A percentile compares a stretch with the other conserved stretches of the same genome.
These are phyloP conservation scores for Athelia psychrophila DNA, from an alignment of 1,284 basidiomycete genomes.

Conservation along the genomic window DNA sequence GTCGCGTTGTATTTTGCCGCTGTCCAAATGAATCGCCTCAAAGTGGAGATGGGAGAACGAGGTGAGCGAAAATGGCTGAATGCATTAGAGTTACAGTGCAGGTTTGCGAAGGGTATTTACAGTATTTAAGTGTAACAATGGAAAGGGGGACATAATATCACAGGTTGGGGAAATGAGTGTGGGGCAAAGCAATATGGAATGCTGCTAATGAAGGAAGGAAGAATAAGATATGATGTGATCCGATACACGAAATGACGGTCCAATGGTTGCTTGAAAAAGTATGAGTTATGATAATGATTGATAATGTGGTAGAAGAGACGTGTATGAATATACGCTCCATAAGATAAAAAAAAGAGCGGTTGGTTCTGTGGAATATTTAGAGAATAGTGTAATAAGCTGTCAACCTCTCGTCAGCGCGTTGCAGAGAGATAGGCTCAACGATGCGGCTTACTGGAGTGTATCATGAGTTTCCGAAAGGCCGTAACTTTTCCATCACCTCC, in stretches of 20 bases:
- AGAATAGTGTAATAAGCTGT: not conserved
- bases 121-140: too few species aligned
- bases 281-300: not conserved
- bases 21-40: too few species aligned
- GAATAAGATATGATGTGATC: not conserved
- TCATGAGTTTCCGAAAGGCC: conserved; percentile 29
- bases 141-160: too few species aligned
- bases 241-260: not conserved
- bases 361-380: not conserved
- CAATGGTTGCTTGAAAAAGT: not conserved
- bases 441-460: not conserved
- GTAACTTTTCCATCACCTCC: conserved; percentile 33
- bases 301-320: not conserved
- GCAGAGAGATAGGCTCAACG: not conserved
- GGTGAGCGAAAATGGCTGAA: too few species aligned
- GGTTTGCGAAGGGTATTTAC: too few species aligned
- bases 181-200: too few species aligned
- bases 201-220: not conserved
- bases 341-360: not conserved
- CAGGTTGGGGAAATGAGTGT: too few species aligned
- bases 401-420: not conserved
- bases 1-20: too few species aligned
- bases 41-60: too few species aligned
- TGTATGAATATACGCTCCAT: not conserved
- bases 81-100: too few species aligned